A percentile compares a stretch with the other conserved stretches of the same genome.
Conservation (phyloP, 192 early-diverging fungal genomes). For the Ambispora gerdemannii region DNA sequence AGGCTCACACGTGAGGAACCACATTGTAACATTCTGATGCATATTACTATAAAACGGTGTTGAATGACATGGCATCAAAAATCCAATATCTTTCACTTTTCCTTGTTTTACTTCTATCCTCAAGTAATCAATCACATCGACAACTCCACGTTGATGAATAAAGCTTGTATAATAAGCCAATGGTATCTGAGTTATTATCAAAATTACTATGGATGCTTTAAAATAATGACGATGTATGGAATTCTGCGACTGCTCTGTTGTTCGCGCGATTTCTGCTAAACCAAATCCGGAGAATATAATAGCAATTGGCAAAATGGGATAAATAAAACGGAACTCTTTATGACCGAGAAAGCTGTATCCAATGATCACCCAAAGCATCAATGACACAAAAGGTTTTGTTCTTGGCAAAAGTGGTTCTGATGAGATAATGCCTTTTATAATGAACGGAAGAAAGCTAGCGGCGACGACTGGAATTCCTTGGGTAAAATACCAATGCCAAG, state of each 20-base stretch:
- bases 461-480: constrained; percentile 78
- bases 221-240: not conserved
- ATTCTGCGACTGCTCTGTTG: constrained; percentile 15
- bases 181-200: constrained; percentile 66
- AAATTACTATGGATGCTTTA: constrained; percentile 32
- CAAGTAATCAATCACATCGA: constrained; percentile 81
- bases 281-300: constrained; percentile 46
- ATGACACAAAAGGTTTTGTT: constrained; percentile 30
- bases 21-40: constrained; percentile 65
- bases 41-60: constrained; percentile 89
- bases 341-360: constrained; percentile 80
- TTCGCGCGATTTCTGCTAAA: constrained; percentile 29
- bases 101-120: constrained; percentile 42
- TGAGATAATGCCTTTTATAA: constrained; percentile 51
- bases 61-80: constrained; percentile 97
- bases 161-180: constrained; percentile 67
- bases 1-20: constrained; percentile 91
- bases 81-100: constrained; percentile 50
- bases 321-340: constrained; percentile 96
- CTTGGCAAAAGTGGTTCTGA: constrained; percentile 30
- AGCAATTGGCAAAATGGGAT: constrained; percentile 74
- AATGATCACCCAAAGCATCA: constrained; percentile 48
- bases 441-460: constrained; percentile 69
- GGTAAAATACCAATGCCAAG: constrained; percentile 88
- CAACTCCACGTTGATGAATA: constrained; percentile 90